Evolutionary conservation across 2,329 filamentous ascomycete genomes (phyloP).

Genomic region (Gaeumannomyces sp.): DNA sequence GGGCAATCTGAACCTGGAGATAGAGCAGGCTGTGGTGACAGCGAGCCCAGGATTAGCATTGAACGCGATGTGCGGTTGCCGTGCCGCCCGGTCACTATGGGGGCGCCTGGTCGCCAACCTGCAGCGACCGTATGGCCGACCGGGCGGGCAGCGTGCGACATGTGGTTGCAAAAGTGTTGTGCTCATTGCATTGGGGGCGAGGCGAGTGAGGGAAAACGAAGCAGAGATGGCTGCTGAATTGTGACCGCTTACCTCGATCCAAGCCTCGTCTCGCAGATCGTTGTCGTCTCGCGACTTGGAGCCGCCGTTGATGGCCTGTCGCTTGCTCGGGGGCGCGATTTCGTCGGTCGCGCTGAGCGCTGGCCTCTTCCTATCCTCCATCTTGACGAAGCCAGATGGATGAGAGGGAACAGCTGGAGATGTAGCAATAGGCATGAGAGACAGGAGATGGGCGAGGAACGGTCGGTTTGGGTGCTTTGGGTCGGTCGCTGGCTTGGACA

Average conservation of each 20-base stretch:
- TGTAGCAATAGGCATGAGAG: slow-evolving; percentile 86
- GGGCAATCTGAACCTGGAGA: slow-evolving; percentile 25
- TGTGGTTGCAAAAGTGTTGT: background rate
- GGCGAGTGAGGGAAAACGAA: slow-evolving; percentile 19
- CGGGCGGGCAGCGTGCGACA: background rate
- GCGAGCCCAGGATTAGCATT: slow-evolving; percentile 40
- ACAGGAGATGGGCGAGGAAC: slow-evolving; percentile 24
- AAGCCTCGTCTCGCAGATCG: slow-evolving; percentile 53
- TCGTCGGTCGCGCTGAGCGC: slow-evolving; percentile 76
- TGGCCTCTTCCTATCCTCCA: slow-evolving; percentile 99
- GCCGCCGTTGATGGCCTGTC: slow-evolving; percentile 80
- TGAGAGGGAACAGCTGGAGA: slow-evolving; percentile 58
- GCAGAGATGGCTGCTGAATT: slow-evolving; percentile 11
- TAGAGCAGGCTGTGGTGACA: slow-evolving; percentile 33
- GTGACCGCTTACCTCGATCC: slow-evolving; percentile 59
- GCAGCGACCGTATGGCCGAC: background rate
- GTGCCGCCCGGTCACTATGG: background rate
- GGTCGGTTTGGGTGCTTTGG: slow-evolving; percentile 18
- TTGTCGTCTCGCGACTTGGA: slow-evolving; percentile 50
- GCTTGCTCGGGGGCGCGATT: slow-evolving; percentile 81
- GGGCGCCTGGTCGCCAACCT: background rate
- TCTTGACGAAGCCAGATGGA: slow-evolving; percentile 83
- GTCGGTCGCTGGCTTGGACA: slow-evolving; percentile 20
- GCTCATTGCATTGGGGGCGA: slow-evolving; percentile 10
- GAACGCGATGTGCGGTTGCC: slow-evolving; percentile 18